Percentiles rank a stretch among this genome's conserved stretches.
phyloP scores from a whole-genome alignment of 1,139 yeast genomes.

The Yamadazyma mexicana region DNA sequence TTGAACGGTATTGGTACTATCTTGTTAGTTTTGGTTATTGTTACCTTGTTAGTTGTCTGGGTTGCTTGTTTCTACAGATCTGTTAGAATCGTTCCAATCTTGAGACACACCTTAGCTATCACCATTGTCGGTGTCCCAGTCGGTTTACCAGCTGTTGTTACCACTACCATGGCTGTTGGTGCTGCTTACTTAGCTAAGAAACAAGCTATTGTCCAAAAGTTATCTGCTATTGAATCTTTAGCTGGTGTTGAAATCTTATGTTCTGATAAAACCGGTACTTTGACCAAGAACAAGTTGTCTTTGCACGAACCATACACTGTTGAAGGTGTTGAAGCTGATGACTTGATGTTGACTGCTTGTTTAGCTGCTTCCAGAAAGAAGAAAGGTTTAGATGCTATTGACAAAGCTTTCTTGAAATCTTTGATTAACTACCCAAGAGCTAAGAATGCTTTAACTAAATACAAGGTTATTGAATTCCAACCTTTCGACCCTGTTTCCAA shows the following conservation, averaged over 20 bases:
- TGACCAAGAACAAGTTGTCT: constrained; percentile 96
- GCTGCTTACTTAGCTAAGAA: constrained; percentile 99
- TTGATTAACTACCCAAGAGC: constrained; percentile 88
- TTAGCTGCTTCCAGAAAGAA: constrained; percentile 98
- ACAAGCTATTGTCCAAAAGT: constrained; percentile 97
- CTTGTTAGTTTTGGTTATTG: constrained; percentile 83
- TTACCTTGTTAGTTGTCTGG: constrained; percentile 90
- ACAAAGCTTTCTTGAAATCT: constrained; percentile 94
- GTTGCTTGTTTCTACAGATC: constrained; percentile 95
- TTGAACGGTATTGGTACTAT: constrained; percentile 97
- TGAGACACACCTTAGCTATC: constrained; percentile 93
- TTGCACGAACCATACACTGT: constrained; percentile 99
- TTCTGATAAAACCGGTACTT: constrained; percentile 99
- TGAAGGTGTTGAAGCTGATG: constrained; percentile 97
- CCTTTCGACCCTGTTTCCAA: constrained; percentile 98
- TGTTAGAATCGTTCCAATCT: constrained; percentile 80
- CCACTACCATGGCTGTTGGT: constrained; percentile 99
- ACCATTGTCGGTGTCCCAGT: constrained; percentile 99
- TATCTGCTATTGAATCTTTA: constrained; percentile 96
- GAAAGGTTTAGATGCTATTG: constrained; percentile 98
- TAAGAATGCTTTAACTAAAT: constrained; percentile 90
- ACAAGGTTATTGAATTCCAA: constrained; percentile 93
- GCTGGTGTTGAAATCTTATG: constrained; percentile 99
- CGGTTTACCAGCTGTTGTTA: constrained; percentile 99
- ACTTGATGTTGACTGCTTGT: constrained; percentile 96